Evolutionary conservation across 1,284 basidiomycete genomes (phyloP).

Genomic region (Rhodotorula sp.): DNA sequence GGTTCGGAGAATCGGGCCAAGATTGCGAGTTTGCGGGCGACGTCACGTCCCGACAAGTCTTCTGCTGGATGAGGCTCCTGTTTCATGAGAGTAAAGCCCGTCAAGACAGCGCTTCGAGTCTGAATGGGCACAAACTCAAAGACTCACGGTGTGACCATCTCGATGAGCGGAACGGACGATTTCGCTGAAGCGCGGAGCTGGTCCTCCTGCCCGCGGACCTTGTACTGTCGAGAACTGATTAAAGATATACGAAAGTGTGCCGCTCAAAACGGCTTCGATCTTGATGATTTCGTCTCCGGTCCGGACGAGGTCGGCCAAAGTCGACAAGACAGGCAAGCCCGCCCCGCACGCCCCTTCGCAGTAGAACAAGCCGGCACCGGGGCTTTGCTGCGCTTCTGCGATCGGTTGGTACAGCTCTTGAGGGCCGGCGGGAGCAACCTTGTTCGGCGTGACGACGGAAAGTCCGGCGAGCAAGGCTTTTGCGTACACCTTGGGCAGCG

Average conservation of each 20-base stretch:
- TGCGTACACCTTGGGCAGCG: conserved; percentile 78
- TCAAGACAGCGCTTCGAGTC: not conserved
- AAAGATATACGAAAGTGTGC: conserved; percentile 97
- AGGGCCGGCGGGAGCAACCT: conserved; percentile 86
- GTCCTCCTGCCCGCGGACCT: not conserved
- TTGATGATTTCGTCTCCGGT: conserved; percentile 77
- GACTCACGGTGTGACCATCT: conserved; percentile 73
- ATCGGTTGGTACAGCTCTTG: conserved; percentile 70
- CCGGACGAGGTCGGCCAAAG: conserved; percentile 81
- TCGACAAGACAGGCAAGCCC: conserved; percentile 85
- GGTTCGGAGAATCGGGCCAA: conserved; percentile 65
- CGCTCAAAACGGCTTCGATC: conserved; percentile 74
- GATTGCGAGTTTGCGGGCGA: conserved; percentile 93
- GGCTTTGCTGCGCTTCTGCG: conserved; percentile 54
- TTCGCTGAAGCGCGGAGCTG: conserved; percentile 65
- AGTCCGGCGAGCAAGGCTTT: conserved; percentile 73
- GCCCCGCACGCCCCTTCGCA: conserved; percentile 95
- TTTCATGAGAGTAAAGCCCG: not conserved
- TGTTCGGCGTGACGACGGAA: conserved; percentile 92
- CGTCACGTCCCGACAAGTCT: conserved; percentile 91
- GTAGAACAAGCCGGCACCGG: conserved; percentile 65
- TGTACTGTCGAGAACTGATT: conserved; percentile 75
- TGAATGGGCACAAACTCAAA: too few relatives aligned
- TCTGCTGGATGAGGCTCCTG: conserved; percentile 90
- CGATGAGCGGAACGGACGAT: conserved; percentile 83